Evolutionary conservation across 371 early-diverging fungal species (phyloP).

Genomic region (Scutellospora calospora): DNA sequence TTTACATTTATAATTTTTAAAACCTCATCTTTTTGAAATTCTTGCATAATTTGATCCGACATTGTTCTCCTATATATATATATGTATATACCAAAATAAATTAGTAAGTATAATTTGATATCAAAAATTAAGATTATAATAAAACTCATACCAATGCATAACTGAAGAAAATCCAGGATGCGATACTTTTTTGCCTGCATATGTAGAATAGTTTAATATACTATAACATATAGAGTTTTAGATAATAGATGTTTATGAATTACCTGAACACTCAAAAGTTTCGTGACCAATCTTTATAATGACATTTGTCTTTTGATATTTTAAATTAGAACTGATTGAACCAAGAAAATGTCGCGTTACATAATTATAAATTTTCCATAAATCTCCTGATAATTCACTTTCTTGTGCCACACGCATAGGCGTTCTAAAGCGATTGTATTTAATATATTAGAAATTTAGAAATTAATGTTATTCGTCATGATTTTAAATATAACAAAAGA

Average conservation of each 20-base stretch:
- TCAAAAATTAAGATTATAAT: background rate
- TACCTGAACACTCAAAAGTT: constrained; percentile 58
- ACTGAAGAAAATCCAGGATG: constrained; percentile 62
- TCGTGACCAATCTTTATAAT: constrained; percentile 61
- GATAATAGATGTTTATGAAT: constrained; percentile 31
- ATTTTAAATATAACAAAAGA: background rate
- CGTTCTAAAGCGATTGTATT: constrained; percentile 47
- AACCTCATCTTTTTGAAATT: constrained; percentile 54
- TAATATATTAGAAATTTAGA: background rate
- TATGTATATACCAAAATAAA: background rate
- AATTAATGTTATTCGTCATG: background rate
- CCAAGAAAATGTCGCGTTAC: constrained; percentile 67
- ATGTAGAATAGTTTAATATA: background rate
- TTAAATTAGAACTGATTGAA: constrained; percentile 65
- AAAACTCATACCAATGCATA: constrained; percentile 57
- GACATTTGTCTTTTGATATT: constrained; percentile 63
- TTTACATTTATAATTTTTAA: constrained; percentile 46
- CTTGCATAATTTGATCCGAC: constrained; percentile 61
- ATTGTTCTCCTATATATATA: background rate
- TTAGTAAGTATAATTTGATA: background rate
- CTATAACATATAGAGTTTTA: background rate
- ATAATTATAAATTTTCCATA: constrained; percentile 72
- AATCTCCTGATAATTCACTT: constrained; percentile 59
- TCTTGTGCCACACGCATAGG: constrained; percentile 60
- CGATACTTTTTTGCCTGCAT: constrained; percentile 46